phyloP scores from a whole-genome alignment of 148 eudicot genomes.

The Rhododendron molle region DNA sequence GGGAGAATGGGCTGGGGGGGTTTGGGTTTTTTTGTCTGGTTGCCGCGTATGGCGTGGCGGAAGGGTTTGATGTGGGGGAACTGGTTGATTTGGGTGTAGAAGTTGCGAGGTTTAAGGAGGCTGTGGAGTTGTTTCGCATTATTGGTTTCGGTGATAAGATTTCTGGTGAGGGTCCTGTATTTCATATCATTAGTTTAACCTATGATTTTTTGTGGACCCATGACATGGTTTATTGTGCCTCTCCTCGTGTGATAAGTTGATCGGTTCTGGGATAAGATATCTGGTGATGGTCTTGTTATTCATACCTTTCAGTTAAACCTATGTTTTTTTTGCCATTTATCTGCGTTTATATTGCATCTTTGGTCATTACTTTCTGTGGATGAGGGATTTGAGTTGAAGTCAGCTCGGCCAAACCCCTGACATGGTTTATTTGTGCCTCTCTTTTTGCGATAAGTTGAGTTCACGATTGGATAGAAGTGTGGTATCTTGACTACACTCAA shows the following conservation, averaged over 20 bases:
- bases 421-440: not conserved
- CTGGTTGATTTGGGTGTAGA: constrained; percentile 23
- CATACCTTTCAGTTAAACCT: not conserved
- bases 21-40: constrained; percentile 32
- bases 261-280: not conserved
- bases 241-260: not conserved
- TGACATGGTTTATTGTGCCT: not conserved
- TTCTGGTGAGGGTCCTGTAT: constrained; percentile 30
- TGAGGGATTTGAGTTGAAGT: not conserved
- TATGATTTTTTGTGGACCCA: not conserved
- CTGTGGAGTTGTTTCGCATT: constrained; percentile 19
- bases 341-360: not conserved
- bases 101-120: constrained; percentile 13
- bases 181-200: not conserved
- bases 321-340: no score
- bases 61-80: constrained; percentile 22
- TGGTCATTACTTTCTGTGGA: not conserved
- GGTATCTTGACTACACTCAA: not conserved
- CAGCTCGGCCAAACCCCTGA: not conserved
- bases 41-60: constrained; percentile 30
- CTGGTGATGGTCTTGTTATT: not conserved
- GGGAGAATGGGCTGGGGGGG: constrained; percentile 20
- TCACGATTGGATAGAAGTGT: not conserved
- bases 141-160: constrained; percentile 26
- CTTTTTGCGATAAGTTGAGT: not conserved